Evolutionary conservation across 2,329 filamentous ascomycete genomes (phyloP), one percentile per base, ranked within the genome.

Genomic region (Annulohypoxylon truncatum): DNA sequence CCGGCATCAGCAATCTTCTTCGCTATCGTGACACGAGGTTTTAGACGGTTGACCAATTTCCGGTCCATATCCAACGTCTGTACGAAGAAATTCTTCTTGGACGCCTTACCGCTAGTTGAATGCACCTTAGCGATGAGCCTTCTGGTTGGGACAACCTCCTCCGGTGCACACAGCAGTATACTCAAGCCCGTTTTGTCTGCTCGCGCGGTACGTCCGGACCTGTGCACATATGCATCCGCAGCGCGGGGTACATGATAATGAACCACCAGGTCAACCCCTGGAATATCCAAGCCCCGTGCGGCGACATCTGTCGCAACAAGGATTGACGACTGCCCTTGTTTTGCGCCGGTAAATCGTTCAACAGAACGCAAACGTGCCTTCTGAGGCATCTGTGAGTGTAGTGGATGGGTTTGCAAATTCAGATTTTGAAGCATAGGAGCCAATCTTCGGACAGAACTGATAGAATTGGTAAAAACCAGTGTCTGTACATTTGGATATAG

Each of bases 351-450:
- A 80, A 99, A 98, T 40, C 92, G 91, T 77, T 99, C 96, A 1
- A 99, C 87, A 1, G 93, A 95, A 38, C 95, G 90, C n/a, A 97
- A 84, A 46, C 96, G 93, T 2, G 96, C 94, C 79, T 98, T 98
- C 79, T 99, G 96, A 0, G 90, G 86, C 96, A 99, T 98, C 69
- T 94, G 92, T 0, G 94, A 97, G 79, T 99, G 96, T 0, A 99
- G 83, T 0, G 92, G 89, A 9, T 93, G 83, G 0, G 90, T 91
- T 2, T 90, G 89, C 7, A 97, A 84, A 67, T 90, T 87, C 53
- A 99, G 88, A 70, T 92, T 93, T 72, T 95, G 89, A 1, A 99
- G 86, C 75, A 97, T 87, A 0, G 95, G 93, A 0, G 91, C 89
- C 10, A 99, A 83, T 35, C 96, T 92, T 46, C 94, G 91, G 54